phyloP scores from a whole-genome alignment of 179 eudicot genomes.

The Beta corolliflora region DNA sequence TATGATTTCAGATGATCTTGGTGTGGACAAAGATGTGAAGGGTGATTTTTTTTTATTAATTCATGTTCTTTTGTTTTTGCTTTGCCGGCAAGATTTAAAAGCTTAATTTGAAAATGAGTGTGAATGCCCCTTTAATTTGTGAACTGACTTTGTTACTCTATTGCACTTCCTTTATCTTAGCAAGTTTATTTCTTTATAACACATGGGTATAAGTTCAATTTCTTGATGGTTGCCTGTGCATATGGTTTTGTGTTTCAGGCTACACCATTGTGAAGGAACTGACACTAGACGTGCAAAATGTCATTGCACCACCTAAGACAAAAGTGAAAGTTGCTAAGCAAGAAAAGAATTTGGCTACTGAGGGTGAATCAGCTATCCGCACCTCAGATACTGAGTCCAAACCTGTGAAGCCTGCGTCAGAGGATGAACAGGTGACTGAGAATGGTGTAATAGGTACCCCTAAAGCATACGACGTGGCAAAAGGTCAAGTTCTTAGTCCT shows the following conservation, averaged over 20 bases:
- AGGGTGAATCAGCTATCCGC: conserved; percentile 33
- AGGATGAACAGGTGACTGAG: conserved; percentile 33
- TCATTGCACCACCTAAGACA: conserved; percentile 50
- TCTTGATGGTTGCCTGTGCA: conserved; percentile 1
- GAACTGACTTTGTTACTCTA: not conserved
- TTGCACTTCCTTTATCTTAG: not conserved
- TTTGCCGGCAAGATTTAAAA: not conserved
- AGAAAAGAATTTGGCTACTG: conserved; percentile 30
- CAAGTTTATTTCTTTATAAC: not conserved
- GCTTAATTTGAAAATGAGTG: not conserved
- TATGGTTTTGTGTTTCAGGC: conserved; percentile 47
- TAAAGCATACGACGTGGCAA: conserved; percentile 31
- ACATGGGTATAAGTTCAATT: not conserved
- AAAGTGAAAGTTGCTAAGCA: conserved; percentile 40
- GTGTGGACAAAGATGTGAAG: not conserved
- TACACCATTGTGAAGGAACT: conserved; percentile 82
- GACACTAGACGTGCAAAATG: conserved; percentile 83
- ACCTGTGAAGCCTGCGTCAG: conserved; percentile 22
- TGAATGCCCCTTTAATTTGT: not conserved
- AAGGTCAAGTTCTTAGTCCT: conserved; percentile 56
- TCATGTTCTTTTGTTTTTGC: not conserved
- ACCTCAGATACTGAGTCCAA: conserved; percentile 36
- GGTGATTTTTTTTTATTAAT: not conserved
- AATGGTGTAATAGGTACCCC: conserved; percentile 37
- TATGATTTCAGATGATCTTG: not conserved